Evolutionary conservation across 2,329 filamentous ascomycete species (phyloP), one percentile per base, ranked within the genome.

Genomic region (Alternaria triticimaculans): DNA sequence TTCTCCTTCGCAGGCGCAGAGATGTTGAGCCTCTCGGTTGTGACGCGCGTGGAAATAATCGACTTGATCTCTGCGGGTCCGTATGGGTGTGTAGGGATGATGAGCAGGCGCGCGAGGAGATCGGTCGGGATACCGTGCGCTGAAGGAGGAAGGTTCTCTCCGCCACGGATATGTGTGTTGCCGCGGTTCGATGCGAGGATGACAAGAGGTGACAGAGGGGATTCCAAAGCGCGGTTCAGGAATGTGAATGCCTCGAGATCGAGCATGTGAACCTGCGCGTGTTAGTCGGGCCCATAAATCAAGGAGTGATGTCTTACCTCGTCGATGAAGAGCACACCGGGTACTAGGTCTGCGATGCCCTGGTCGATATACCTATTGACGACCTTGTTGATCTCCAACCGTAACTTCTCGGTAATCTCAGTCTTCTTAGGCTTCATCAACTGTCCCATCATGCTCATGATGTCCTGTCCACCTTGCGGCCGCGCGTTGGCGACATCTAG

Each of bases 361-460:
- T 98, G 95, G 79, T 98, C 96, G 72, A 99, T 99, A 83, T 98
- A 99, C 81, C 95, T 94, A 86, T 94, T 97, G 71, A 99, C 96
- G 28, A 99, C 95, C 84, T 98, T 98, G 88, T 99, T 97, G 84
- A 99, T 98, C 84, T 99, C 96, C 60, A 88, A 86, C 64, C 96
- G 89, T 76, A 99, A 85, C 85, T 99, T 99, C 82, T 99, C 96
- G 28, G 96, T 99, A 77, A 99, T 98, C 81, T 99, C 96, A 6
- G 96, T 99, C 90, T 97, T 97, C 85, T 96, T 96, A 66, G 96
- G 96, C 87, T 98, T 98, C 94, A 98, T 97, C 77, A 99, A 84
- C 82, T 99, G 96, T 75, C 96, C 96, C 95, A 99, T 98, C 96
- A 99, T 98, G 84, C 94, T 97, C 94, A 99, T 98, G 71, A 99